Conservation (phyloP, 2,329 filamentous ascomycete genomes). For the Colletotrichum sp. region DNA sequence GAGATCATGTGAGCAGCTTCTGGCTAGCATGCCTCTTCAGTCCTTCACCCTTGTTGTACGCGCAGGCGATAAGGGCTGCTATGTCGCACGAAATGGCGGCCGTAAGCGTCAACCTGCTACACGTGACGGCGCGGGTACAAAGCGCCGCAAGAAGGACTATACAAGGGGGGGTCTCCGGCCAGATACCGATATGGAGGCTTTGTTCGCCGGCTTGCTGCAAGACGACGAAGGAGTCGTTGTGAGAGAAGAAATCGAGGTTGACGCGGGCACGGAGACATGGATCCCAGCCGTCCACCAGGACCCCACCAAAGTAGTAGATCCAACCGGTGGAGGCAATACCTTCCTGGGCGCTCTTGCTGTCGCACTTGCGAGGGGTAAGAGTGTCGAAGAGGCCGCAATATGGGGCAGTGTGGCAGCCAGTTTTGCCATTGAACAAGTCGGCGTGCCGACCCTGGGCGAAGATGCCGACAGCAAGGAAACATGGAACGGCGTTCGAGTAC, state of each 20-base stretch:
- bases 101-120: constrained; percentile 43
- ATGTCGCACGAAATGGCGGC: constrained; percentile 63
- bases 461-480: constrained; percentile 54
- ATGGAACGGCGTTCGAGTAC: constrained; percentile 65
- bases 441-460: constrained; percentile 68
- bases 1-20: constrained; percentile 65
- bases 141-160: constrained; percentile 47
- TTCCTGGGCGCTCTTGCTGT: constrained; percentile 73
- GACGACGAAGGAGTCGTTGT: constrained; percentile 57
- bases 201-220: constrained; percentile 64
- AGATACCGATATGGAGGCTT: constrained; percentile 67
- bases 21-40: constrained; percentile 67
- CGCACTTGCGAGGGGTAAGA: constrained; percentile 62
- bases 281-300: constrained; percentile 75
- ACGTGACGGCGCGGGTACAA: constrained; percentile 29
- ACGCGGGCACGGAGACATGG: constrained; percentile 73
- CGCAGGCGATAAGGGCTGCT: constrained; percentile 75
- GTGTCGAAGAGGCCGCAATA: constrained; percentile 72
- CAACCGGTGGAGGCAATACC: constrained; percentile 91
- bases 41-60: constrained; percentile 73
- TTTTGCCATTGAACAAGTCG: constrained; percentile 94
- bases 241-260: constrained; percentile 63
- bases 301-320: constrained; percentile 73
- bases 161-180: constrained; percentile 57
- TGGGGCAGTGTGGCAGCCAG: constrained; percentile 87